Evolutionary conservation across 2,329 filamentous ascomycete species (phyloP).

Genomic region (Fusarium subtropicale): DNA sequence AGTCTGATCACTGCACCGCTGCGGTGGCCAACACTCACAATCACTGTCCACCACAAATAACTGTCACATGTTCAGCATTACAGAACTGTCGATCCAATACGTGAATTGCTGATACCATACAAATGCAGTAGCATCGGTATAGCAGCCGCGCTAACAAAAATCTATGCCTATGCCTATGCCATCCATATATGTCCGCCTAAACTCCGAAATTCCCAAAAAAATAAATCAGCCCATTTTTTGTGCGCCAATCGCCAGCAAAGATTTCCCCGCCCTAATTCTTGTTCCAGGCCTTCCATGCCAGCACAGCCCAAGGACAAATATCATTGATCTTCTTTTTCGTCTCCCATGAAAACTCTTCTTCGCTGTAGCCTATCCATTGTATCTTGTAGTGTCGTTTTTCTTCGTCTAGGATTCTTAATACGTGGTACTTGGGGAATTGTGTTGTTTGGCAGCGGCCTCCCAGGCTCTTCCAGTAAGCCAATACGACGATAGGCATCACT

Average conservation of each 20-base stretch:
- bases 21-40: neutral
- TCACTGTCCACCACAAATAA: neutral
- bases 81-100: neutral
- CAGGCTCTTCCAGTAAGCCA: slow-evolving; percentile 9
- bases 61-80: neutral
- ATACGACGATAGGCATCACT: neutral
- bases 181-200: neutral
- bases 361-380: slow-evolving; percentile 25
- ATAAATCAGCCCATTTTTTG: slow-evolving; percentile 7
- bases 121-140: neutral
- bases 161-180: neutral
- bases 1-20: neutral
- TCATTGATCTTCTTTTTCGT: slow-evolving; percentile 11
- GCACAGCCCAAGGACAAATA: slow-evolving; percentile 12
- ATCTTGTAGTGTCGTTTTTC: slow-evolving; percentile 1
- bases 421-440: slow-evolving; percentile 1
- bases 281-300: slow-evolving; percentile 9
- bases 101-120: neutral
- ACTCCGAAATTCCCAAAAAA: neutral
- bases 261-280: neutral
- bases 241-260: neutral
- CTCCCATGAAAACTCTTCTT: slow-evolving; percentile 12
- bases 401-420: slow-evolving; percentile 6
- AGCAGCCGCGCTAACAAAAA: neutral
- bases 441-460: slow-evolving; percentile 11